phyloP scores from a whole-genome alignment of 2,329 filamentous ascomycete genomes.

The Pyrenophora graminea region DNA sequence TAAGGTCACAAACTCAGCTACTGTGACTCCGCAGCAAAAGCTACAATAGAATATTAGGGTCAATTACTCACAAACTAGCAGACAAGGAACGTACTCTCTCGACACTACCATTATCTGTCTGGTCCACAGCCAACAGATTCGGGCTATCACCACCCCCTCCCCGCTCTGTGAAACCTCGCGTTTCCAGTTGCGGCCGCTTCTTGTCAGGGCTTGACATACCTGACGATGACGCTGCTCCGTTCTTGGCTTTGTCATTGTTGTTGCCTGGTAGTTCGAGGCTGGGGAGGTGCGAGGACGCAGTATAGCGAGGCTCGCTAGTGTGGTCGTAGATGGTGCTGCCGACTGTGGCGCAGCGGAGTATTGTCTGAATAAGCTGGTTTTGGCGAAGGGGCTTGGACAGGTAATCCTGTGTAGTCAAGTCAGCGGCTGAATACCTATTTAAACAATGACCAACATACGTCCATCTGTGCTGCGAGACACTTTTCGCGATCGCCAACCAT shows the following conservation, averaged over 20 bases:
- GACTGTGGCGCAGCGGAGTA: conserved; percentile 92
- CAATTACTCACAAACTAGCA: conserved; percentile 23
- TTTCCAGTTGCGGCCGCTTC: conserved; percentile 60
- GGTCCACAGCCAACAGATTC: conserved; percentile 62
- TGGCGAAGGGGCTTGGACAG: conserved; percentile 95
- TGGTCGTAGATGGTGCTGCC: conserved; percentile 82
- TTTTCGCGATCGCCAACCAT: conserved; percentile 99
- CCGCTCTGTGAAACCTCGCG: conserved; percentile 70
- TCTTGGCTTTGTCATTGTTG: conserved; percentile 2
- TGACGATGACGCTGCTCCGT: conserved; percentile 5
- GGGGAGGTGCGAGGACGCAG: conserved; percentile 11
- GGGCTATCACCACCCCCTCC: conserved; percentile 68
- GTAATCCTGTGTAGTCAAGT: conserved; percentile 66
- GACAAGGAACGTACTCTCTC: conserved; percentile 55
- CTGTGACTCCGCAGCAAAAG: conserved; percentile 56
- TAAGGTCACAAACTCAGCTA: conserved; percentile 43
- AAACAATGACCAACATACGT: conserved; percentile 50
- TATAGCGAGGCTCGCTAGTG: conserved; percentile 20
- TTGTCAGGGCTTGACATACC: conserved; percentile 9
- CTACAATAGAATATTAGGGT: conserved; percentile 30
- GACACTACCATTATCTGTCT: conserved; percentile 65
- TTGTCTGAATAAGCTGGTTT: conserved; percentile 96
- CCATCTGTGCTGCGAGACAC: conserved; percentile 98
- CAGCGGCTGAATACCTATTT: conserved; percentile 4
- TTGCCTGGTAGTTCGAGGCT: conserved; percentile 6